phyloP scores from a whole-genome alignment of 2,329 filamentous ascomycete genomes.

The Pseudogymnoascus sp. region DNA sequence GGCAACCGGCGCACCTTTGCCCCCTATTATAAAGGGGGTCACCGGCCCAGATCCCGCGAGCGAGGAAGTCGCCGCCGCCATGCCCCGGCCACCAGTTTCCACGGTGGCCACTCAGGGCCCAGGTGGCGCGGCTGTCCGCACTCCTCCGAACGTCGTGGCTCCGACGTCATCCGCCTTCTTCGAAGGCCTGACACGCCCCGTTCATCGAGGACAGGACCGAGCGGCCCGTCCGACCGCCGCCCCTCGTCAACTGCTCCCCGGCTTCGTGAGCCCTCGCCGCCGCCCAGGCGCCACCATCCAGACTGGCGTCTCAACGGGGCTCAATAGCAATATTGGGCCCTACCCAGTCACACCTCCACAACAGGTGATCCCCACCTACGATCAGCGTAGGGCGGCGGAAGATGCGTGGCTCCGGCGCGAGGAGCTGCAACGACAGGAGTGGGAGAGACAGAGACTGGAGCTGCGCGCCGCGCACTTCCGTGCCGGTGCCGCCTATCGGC shows the following conservation, averaged over 20 bases:
- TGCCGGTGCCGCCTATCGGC: background rate
- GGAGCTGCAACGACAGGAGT: background rate
- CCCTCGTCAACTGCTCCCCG: background rate
- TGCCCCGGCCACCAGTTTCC: background rate
- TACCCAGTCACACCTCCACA: background rate
- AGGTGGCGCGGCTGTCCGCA: background rate
- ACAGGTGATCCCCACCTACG: background rate
- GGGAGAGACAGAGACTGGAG: background rate
- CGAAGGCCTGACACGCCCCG: background rate
- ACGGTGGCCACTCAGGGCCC: background rate
- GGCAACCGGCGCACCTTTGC: slow-evolving; percentile 3
- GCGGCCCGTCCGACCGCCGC: background rate
- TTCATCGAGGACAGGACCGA: background rate
- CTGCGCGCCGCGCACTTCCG: background rate
- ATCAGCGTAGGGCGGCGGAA: background rate
- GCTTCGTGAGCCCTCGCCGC: slow-evolving; percentile 1
- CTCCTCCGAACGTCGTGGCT: background rate
- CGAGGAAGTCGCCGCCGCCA: background rate
- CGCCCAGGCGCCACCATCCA: background rate
- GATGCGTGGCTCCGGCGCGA: slow-evolving; percentile 4
- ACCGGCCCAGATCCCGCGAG: background rate
- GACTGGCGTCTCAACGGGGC: background rate
- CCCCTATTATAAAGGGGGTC: slow-evolving; percentile 1
- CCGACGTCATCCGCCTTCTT: background rate
- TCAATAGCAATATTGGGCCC: background rate